A percentile compares a stretch with the other conserved stretches of the same genome.
These are phyloP conservation scores for Saccharomycopsis crataegensis DNA, from an alignment of 1,139 yeast species.

Conservation along the genomic window DNA sequence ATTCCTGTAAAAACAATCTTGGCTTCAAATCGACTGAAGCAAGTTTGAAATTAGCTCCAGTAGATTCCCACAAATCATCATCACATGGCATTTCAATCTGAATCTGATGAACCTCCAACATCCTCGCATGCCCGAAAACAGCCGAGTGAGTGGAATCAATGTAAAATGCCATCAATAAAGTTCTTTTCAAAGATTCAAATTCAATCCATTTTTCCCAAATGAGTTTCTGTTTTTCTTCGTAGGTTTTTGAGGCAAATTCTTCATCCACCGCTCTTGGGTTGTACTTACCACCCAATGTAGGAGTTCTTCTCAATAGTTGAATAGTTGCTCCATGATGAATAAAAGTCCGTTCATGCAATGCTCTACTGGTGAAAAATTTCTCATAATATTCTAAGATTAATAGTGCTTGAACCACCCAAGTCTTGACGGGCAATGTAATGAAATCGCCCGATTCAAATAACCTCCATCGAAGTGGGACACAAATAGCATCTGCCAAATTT, in stretches of 20 bases:
- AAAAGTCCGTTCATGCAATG: conserved; percentile 66
- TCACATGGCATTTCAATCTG: conserved; percentile 74
- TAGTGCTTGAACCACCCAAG: conserved; percentile 63
- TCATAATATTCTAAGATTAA: conserved; percentile 60
- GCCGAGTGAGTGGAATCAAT: conserved; percentile 76
- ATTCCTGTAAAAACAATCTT: conserved; percentile 42
- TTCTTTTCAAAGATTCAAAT: conserved; percentile 68
- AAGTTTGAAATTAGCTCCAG: conserved; percentile 11
- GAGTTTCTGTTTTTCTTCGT: conserved; percentile 14
- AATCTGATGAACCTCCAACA: conserved; percentile 63
- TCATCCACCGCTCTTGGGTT: conserved; percentile 12
- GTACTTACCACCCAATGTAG: conserved; percentile 55
- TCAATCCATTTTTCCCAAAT: conserved; percentile 64
- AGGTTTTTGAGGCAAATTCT: conserved; percentile 3
- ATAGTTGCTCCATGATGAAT: conserved; percentile 73
- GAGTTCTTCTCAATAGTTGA: conserved; percentile 64
- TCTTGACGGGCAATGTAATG: conserved; percentile 44
- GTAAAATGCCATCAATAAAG: conserved; percentile 74
- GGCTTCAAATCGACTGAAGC: conserved; percentile 12
- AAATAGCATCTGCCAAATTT: conserved; percentile 40
- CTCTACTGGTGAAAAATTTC: conserved; percentile 49
- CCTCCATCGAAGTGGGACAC: conserved; percentile 56
- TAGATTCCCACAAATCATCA: conserved; percentile 67
- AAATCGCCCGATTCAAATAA: conserved; percentile 55
- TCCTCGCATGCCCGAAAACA: conserved; percentile 68